Evolutionary conservation across 805 yeast genomes (phyloP), one percentile per base, ranked within the genome.

Genomic region (Brettanomyces custersianus): DNA sequence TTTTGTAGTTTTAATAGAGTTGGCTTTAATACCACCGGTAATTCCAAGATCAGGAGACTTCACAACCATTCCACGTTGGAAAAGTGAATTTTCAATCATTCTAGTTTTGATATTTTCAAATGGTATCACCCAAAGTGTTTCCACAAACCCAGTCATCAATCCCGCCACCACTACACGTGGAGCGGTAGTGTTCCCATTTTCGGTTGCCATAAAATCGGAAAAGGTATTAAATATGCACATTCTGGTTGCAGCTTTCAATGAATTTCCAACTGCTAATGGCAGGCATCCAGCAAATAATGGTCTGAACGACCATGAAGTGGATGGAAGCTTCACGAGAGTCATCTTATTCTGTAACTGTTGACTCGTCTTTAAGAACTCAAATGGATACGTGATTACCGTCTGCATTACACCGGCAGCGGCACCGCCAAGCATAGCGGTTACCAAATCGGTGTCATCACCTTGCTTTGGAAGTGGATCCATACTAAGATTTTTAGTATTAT

Each of bases 101-200:
- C 80, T 68, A 2, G 82, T 78, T 52, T 86, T 86, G 45, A 86
- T 66, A 49, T 80, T 83, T 51, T 90, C 98, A 54, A 90, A 88
- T 0, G 97, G 98, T 15, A 92, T 82, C 17, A 90, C 74, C 68
- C 82, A 72, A 23, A 87, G 43, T 2, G 94, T 77, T 55, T 92
- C 97, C 30, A 79, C 61, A 39, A 81, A 66, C 2, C 95, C 97
- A 4, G 95, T 82, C 63, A 85, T 71, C 43, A 72, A 47, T 8
- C 94, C 95, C 4, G 96, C 95, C 40, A 82, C 76, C 6, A 85
- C 82, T 28, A 85, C 70, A 47, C 86, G 68, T 8, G 94, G 90
- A 1, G 94, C 94, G 6, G 79, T 68, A 3, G 85, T 68, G 43
- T 75, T 70, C n/a, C 77, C 73, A 35, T 58, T 60, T 15, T 66